Conservation (phyloP, 2,329 filamentous ascomycete species). For the Xylariaceae sp. region DNA sequence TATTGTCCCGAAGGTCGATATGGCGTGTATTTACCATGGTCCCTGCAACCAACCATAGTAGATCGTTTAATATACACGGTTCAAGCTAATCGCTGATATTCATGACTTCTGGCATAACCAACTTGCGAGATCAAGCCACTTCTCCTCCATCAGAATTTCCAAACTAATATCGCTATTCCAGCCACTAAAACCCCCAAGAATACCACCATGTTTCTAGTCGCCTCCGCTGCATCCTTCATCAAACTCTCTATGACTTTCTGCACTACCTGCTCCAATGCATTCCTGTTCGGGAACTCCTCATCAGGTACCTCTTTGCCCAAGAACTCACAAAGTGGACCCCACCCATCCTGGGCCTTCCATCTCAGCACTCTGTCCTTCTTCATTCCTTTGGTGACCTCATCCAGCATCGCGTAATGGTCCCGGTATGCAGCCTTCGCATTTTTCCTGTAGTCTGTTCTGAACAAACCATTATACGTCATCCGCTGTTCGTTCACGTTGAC, state of each 20-base stretch:
- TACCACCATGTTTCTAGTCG: neutral
- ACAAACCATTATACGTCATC: conserved; percentile 42
- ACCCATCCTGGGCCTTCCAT: conserved; percentile 48
- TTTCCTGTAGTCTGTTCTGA: conserved; percentile 40
- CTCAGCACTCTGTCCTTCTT: conserved; percentile 45
- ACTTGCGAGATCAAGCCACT: no score
- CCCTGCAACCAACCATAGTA: no score
- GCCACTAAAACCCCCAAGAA: neutral
- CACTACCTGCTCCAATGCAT: neutral
- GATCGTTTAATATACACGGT: no score
- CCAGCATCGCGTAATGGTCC: conserved; percentile 45
- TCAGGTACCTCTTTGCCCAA: conserved; percentile 45
- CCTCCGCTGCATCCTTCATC: neutral
- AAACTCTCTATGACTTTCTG: neutral
- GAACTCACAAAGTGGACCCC: conserved; percentile 51
- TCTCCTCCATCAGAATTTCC: neutral
- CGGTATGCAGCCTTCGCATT: conserved; percentile 39
- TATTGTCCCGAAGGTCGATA: no score
- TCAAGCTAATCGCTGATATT: no score
- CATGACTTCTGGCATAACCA: no score
- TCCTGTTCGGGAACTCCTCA: neutral
- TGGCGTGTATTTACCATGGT: no score
- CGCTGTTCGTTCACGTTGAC: conserved; percentile 42
- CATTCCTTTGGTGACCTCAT: conserved; percentile 38
- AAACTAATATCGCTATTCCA: neutral